phyloP scores from a whole-genome alignment of 495 filamentous ascomycete species.

The Penicillium turbatum region DNA sequence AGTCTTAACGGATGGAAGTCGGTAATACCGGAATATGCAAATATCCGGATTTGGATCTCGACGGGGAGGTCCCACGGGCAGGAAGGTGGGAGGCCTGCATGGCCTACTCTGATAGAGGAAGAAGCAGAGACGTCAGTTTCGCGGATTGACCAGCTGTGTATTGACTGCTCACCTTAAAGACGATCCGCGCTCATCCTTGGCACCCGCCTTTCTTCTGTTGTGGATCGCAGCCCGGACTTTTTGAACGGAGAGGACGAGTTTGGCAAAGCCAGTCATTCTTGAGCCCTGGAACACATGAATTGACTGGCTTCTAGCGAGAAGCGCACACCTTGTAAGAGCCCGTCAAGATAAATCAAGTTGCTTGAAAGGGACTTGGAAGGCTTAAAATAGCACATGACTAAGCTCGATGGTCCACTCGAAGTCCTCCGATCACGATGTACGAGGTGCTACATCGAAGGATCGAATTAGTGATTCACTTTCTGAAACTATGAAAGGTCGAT shows the following conservation, averaged over 20 bases:
- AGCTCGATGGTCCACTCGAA: not conserved
- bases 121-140: not conserved
- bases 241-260: conserved; percentile 32
- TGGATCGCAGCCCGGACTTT: conserved; percentile 35
- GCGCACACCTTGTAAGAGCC: conserved; percentile 3
- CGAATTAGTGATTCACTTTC: no score
- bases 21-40: conserved; percentile 37
- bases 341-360: not conserved
- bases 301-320: conserved; percentile 27
- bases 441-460: no score
- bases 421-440: not conserved
- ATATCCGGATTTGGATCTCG: conserved; percentile 45
- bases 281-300: conserved; percentile 24
- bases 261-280: conserved; percentile 39
- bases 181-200: conserved; percentile 24
- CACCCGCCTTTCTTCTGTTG: conserved; percentile 26
- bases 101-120: conserved; percentile 6
- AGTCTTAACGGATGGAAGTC: conserved; percentile 39
- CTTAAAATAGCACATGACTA: conserved; percentile 7
- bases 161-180: conserved; percentile 18
- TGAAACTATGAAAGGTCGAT: no score
- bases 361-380: not conserved
- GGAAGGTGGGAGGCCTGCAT: conserved; percentile 18
- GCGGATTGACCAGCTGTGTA: not conserved
- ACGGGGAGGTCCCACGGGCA: conserved; percentile 43